Conservation (phyloP, 2,329 filamentous ascomycete species). For the Conoideocrella luteorostrata region DNA sequence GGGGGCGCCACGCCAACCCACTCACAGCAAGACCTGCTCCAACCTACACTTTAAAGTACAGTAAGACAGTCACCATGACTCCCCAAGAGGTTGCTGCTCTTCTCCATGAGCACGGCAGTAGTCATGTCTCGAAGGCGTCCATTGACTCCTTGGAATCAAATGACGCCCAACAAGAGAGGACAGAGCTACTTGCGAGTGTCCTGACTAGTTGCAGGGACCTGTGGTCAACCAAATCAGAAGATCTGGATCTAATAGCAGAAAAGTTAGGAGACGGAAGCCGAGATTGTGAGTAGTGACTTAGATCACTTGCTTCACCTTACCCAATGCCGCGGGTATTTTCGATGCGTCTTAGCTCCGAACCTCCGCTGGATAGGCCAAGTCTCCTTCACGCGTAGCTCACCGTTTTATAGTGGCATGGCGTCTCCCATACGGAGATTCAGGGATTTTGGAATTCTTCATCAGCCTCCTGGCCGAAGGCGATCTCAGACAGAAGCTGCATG, state of each 20-base stretch:
- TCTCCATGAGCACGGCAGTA: slow-evolving; percentile 26
- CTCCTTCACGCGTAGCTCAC: slow-evolving; percentile 4
- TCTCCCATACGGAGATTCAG: slow-evolving; percentile 49
- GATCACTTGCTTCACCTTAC: too few relatives aligned
- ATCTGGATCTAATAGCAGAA: slow-evolving; percentile 42
- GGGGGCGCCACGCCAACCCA: not conserved
- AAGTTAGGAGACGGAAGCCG: slow-evolving; percentile 50
- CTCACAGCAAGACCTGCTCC: not conserved
- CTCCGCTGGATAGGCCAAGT: too few relatives aligned
- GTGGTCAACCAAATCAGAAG: slow-evolving; percentile 31
- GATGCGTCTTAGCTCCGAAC: too few relatives aligned
- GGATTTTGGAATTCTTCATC: slow-evolving; percentile 51
- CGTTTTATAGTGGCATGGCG: slow-evolving; percentile 45
- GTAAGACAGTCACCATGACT: slow-evolving; percentile 20
- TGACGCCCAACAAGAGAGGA: slow-evolving; percentile 18
- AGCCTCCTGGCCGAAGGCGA: slow-evolving; percentile 33
- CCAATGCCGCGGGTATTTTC: too few relatives aligned
- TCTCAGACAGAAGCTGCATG: slow-evolving; percentile 36
- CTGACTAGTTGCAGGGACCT: slow-evolving; percentile 32
- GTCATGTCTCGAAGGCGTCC: slow-evolving; percentile 17
- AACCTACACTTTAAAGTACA: slow-evolving; percentile 4
- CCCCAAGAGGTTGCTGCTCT: slow-evolving; percentile 32
- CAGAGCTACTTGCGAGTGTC: slow-evolving; percentile 29
- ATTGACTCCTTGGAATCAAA: slow-evolving; percentile 20
- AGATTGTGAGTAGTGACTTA: slow-evolving; percentile 38